Percentiles rank a stretch among this genome's conserved stretches.
Evolutionary conservation across 2,329 filamentous ascomycete species (phyloP).

Genomic region (Pseudogymnoascus sp.): DNA sequence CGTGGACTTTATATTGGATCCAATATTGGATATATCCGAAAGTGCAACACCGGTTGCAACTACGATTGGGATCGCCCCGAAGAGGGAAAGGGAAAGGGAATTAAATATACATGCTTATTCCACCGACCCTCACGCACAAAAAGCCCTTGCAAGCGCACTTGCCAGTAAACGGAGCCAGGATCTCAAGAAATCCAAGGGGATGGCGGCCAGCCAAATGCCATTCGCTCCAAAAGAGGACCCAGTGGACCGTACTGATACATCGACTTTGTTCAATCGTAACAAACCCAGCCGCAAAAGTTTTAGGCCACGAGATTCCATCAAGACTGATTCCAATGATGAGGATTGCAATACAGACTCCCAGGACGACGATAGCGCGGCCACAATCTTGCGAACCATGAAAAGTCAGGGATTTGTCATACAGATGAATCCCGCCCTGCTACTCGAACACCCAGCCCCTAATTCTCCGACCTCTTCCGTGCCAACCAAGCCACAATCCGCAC

Average conservation of each 20-base stretch:
- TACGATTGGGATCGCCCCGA: background rate
- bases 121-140: background rate
- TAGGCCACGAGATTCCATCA: background rate
- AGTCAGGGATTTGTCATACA: background rate
- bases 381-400: background rate
- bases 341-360: background rate
- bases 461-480: constrained; percentile 15
- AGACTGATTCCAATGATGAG: background rate
- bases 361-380: background rate
- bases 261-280: background rate
- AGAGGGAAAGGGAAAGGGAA: background rate
- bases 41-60: background rate
- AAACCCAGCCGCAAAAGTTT: background rate
- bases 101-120: background rate
- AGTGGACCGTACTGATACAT: background rate
- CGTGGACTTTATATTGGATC: background rate
- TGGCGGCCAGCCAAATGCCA: background rate
- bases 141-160: background rate
- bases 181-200: background rate
- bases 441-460: background rate
- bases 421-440: background rate
- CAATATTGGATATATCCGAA: background rate
- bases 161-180: background rate
- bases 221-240: background rate
- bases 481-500: constrained; percentile 15